Conservation (phyloP, 2,329 filamentous ascomycete species). For the Emericellopsis cladophorae region DNA sequence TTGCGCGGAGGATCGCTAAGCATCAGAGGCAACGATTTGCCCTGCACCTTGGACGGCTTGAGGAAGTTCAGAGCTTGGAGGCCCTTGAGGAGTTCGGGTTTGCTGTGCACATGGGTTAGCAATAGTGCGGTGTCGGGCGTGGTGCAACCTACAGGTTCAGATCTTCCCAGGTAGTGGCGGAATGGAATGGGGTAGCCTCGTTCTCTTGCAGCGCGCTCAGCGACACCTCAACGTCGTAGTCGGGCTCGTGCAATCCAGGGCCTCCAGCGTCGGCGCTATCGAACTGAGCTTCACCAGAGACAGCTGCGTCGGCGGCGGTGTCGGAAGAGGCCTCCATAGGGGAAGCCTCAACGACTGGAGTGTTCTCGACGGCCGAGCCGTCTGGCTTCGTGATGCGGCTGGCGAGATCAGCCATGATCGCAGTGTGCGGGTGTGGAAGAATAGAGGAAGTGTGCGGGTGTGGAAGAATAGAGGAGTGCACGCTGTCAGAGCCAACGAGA, state of each 20-base stretch:
- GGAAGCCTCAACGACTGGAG: no score
- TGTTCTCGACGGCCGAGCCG: conserved; percentile 9
- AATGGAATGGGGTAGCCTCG: conserved; percentile 76
- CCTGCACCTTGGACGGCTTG: conserved; percentile 96
- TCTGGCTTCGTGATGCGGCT: conserved; percentile 36
- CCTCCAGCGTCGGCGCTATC: conserved; percentile 27
- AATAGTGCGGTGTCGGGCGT: background rate
- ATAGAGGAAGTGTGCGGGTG: no score
- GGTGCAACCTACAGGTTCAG: conserved; percentile 59
- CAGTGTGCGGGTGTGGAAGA: no score
- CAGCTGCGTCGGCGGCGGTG: conserved; percentile 10
- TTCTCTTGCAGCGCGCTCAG: conserved; percentile 81
- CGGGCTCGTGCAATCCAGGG: conserved; percentile 53
- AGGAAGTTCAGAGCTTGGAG: conserved; percentile 74
- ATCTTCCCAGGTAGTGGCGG: conserved; percentile 72
- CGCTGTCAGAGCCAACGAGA: no score
- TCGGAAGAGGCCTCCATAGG: conserved; percentile 7
- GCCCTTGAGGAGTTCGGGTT: conserved; percentile 56
- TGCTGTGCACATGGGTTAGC: conserved; percentile 9
- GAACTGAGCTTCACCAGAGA: conserved; percentile 17
- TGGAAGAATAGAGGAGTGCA: no score
- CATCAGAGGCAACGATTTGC: conserved; percentile 82
- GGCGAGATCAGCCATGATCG: conserved; percentile 33
- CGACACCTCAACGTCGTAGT: conserved; percentile 85
- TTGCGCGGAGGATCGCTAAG: conserved; percentile 78